Evolutionary conservation across 116 monocot species (phyloP).

Genomic region (Zostera marina): DNA sequence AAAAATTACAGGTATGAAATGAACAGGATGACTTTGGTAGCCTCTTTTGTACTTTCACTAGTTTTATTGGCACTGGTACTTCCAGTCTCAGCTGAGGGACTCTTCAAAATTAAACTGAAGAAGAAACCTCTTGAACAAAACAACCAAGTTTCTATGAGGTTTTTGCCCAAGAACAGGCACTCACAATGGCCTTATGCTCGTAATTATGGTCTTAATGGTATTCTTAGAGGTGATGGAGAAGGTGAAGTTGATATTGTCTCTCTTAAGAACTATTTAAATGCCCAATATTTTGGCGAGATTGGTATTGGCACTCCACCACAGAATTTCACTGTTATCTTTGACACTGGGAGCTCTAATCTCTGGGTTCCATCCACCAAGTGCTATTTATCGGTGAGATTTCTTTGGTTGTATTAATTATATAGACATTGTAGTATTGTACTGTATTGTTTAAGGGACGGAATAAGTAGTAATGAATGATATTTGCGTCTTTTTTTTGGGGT

Average conservation of each 20-base stretch:
- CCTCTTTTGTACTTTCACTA: conserved; percentile 11
- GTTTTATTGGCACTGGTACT: conserved; percentile 10
- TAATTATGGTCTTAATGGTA: conserved; percentile 6
- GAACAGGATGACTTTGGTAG: background rate
- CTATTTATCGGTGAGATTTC: conserved; percentile 41
- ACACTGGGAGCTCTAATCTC: conserved; percentile 71
- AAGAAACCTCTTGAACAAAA: conserved; percentile 24
- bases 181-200: background rate
- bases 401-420: background rate
- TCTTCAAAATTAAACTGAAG: conserved; percentile 38
- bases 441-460: background rate
- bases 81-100: conserved; percentile 22
- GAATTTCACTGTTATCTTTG: conserved; percentile 70
- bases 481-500: conserved; percentile 2
- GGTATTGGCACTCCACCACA: conserved; percentile 60
- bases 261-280: conserved; percentile 74
- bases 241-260: conserved; percentile 24
- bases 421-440: background rate
- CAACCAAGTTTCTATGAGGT: conserved; percentile 10
- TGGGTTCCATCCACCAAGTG: conserved; percentile 71
- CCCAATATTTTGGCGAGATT: conserved; percentile 71
- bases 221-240: conserved; percentile 4
- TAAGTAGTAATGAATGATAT: background rate
- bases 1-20: conserved; percentile 2
- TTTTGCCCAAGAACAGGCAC: conserved; percentile 8